These are phyloP conservation scores for Pythium brachiatum DNA, from an alignment of 352 stramenopile genomes.

Conservation along the genomic window DNA sequence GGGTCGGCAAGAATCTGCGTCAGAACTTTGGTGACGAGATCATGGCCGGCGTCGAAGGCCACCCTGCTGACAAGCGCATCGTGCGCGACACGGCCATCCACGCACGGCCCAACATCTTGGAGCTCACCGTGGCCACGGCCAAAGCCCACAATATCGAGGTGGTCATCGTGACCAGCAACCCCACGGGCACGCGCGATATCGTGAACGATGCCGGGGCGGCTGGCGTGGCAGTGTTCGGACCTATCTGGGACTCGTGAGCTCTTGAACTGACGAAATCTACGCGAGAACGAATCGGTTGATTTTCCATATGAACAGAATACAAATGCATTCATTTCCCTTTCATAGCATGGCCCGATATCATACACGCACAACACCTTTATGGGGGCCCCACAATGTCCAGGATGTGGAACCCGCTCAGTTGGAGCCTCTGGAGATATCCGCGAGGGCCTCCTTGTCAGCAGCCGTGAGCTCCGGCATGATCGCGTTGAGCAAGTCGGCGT, in stretches of 20 bases:
- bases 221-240: conserved; percentile 6
- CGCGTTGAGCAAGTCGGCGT: conserved; percentile 48
- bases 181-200: conserved; percentile 4
- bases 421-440: conserved; percentile 30
- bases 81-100: conserved; percentile 13
- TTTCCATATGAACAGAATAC: neutral
- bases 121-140: conserved; percentile 6
- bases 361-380: conserved; percentile 1
- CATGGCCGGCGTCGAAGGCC: conserved; percentile 3
- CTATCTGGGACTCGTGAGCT: conserved; percentile 13
- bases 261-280: neutral
- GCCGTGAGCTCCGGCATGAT: conserved; percentile 71
- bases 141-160: conserved; percentile 5
- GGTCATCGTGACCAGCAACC: conserved; percentile 12
- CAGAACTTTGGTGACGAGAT: conserved; percentile 15
- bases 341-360: neutral
- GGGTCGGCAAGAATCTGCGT: conserved; percentile 14
- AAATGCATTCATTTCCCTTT: neutral
- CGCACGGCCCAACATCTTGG: conserved; percentile 11
- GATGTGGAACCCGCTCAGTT: neutral
- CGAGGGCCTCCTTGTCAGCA: conserved; percentile 63
- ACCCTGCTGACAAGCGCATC: conserved; percentile 8
- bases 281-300: neutral
- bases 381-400: neutral
- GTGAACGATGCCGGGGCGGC: conserved; percentile 4